Evolutionary conservation across 805 yeast species (phyloP), one percentile per base, ranked within the genome.

Genomic region (Hemisphaericaspora nanyangensis): DNA sequence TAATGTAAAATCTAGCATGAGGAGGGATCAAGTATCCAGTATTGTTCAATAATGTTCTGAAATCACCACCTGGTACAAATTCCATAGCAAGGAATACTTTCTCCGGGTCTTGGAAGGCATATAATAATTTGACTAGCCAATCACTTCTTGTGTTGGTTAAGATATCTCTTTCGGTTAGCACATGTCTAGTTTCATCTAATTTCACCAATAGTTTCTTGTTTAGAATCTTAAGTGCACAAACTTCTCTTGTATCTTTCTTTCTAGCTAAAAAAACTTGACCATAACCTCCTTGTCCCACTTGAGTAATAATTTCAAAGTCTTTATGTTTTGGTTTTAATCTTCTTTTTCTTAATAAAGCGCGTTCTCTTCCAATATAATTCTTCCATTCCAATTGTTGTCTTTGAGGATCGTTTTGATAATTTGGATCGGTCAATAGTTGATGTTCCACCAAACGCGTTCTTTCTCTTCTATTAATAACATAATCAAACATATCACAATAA

Each of bases 31-130:
- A 69, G 42, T 85, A 85, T 26, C 96, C 96, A 5, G 98, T 91
- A 59, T 90, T 91, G 61, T 89, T 90, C 48, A 93, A 76, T 44
- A 93, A 67, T 0, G 99, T 93, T 57, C 99, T 81, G 69, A 87
- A 93, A 59, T 93, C 99, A 38, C 99, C 99, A 43, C 99, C 99
- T 7, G 99, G 97, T n/a, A 93, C 99, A 61, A 86, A 93, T 60
- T 93, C 99, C 99, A 93, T 93, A 2, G 99, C 99, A 55, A 93
- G 71, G 52, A 87, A 93, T 22, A 93, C 85, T 55, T 85, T 85
- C 45, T 85, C 90, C 0, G 82, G 63, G 63, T 93, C 98, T 61
- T 93, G 99, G 67, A 93, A 93, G 2, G 98, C 96, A 59, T 93
- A 93, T 42, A 88, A 72, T 36, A 93, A 71, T 62, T 89, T 89